These are phyloP conservation scores for Clarireedia monteithiana DNA, from an alignment of 2,329 filamentous ascomycete species.

Conservation along the genomic window DNA sequence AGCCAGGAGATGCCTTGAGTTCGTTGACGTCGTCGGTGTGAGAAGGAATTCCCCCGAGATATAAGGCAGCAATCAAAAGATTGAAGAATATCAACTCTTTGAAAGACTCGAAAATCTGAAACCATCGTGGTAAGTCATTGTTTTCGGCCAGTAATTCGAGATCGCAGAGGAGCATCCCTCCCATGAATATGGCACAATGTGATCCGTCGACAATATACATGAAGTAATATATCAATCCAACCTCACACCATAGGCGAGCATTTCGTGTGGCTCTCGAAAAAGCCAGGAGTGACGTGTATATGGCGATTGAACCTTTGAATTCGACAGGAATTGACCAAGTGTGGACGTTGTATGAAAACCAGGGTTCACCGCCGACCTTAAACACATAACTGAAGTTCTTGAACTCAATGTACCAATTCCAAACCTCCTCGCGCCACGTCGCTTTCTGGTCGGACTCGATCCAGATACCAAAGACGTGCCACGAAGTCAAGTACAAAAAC, in stretches of 20 bases:
- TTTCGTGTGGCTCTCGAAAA: constrained; percentile 47
- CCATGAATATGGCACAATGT: constrained; percentile 51
- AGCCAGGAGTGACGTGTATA: constrained; percentile 47
- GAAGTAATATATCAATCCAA: constrained; percentile 53
- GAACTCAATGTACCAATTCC: constrained; percentile 37
- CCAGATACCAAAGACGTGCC: constrained; percentile 23
- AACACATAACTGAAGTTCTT: constrained; percentile 66
- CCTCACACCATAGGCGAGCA: constrained; percentile 46
- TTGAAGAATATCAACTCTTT: constrained; percentile 45
- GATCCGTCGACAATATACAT: constrained; percentile 60
- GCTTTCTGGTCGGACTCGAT: constrained; percentile 8
- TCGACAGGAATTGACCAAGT: constrained; percentile 53
- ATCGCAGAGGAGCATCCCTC: constrained; percentile 55
- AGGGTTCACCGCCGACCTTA: constrained; percentile 47
- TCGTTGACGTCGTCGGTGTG: constrained; percentile 40
- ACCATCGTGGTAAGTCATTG: constrained; percentile 42
- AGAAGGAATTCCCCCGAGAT: constrained; percentile 54
- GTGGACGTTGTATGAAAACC: constrained; percentile 51
- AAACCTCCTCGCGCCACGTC: constrained; percentile 21
- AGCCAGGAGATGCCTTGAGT: constrained; percentile 45
- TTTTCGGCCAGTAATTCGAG: constrained; percentile 46
- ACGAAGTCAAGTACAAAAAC: constrained; percentile 28
- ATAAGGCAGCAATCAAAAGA: constrained; percentile 44
- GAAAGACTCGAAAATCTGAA: constrained; percentile 38
- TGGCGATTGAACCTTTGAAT: constrained; percentile 54